phyloP scores from a whole-genome alignment of 2,329 filamentous ascomycete genomes.

The Epichloe gansuensis region DNA sequence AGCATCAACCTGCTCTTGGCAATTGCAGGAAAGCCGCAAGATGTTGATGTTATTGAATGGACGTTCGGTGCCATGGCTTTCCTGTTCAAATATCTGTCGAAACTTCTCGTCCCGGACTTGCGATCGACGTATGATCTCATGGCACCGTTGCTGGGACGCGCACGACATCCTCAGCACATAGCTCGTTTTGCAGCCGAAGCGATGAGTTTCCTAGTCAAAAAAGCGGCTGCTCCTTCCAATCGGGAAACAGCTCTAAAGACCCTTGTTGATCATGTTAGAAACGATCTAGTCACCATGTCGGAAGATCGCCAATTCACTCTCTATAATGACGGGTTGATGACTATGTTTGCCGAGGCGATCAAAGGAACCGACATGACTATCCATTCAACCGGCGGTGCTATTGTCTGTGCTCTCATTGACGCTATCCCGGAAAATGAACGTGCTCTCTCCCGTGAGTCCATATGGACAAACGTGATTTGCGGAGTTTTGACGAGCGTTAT shows the following conservation, averaged over 20 bases:
- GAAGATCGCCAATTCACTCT: constrained; percentile 48
- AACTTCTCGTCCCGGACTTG: constrained; percentile 74
- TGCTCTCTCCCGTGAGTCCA: constrained; percentile 30
- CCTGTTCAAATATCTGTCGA: constrained; percentile 92
- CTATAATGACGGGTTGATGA: constrained; percentile 84
- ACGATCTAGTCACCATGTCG: constrained; percentile 47
- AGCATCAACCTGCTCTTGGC: constrained; percentile 64
- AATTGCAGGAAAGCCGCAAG: constrained; percentile 64
- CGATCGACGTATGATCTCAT: constrained; percentile 75
- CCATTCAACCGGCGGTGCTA: constrained; percentile 45
- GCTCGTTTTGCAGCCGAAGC: constrained; percentile 89
- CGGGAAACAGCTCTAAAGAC: constrained; percentile 59
- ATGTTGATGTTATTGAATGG: constrained; percentile 92
- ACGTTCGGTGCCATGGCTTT: constrained; percentile 89
- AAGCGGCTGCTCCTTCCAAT: constrained; percentile 67
- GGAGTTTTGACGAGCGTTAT: constrained; percentile 72
- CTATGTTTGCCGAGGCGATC: constrained; percentile 74
- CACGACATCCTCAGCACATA: constrained; percentile 73
- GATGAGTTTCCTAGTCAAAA: constrained; percentile 84
- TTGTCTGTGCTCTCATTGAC: constrained; percentile 39
- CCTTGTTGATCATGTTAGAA: constrained; percentile 60
- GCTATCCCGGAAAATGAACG: constrained; percentile 39
- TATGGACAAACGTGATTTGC: constrained; percentile 54
- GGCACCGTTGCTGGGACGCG: constrained; percentile 71
- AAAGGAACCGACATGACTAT: constrained; percentile 49